Conservation (phyloP, 2,329 filamentous ascomycete species). For the Ceratocystis lukuohia region DNA sequence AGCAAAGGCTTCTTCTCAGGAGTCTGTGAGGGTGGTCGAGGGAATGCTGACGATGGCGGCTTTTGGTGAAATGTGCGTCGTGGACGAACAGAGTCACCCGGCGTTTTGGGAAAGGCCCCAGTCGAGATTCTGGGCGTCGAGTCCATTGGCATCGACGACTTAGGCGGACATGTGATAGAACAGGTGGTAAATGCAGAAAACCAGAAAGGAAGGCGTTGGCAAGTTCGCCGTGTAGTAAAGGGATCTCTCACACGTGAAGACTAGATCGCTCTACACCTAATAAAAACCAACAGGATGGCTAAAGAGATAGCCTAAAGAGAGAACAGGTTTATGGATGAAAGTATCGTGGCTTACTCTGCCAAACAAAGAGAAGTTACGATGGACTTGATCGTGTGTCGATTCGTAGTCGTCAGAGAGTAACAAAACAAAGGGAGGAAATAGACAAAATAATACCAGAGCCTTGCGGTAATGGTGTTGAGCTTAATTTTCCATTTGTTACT, state of each 20-base stretch:
- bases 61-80: constrained; percentile 16
- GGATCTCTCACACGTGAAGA: no score
- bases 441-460: neutral
- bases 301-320: no score
- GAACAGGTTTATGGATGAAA: neutral
- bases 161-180: constrained; percentile 11
- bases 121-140: constrained; percentile 18
- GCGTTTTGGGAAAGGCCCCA: constrained; percentile 19
- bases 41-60: constrained; percentile 10
- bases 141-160: constrained; percentile 13
- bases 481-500: neutral
- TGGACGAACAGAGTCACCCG: constrained; percentile 17
- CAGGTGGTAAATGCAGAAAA: neutral
- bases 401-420: constrained; percentile 1
- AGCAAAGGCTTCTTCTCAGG: constrained; percentile 6
- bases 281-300: no score
- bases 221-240: neutral
- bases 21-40: constrained; percentile 10
- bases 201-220: neutral
- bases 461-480: neutral
- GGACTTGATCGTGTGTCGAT: neutral
- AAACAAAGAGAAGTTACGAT: neutral
- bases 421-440: constrained; percentile 4
- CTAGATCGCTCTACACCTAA: no score
- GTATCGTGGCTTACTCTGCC: neutral